Conservation (phyloP, 805 yeast species). For the Pichia paraexigua region DNA sequence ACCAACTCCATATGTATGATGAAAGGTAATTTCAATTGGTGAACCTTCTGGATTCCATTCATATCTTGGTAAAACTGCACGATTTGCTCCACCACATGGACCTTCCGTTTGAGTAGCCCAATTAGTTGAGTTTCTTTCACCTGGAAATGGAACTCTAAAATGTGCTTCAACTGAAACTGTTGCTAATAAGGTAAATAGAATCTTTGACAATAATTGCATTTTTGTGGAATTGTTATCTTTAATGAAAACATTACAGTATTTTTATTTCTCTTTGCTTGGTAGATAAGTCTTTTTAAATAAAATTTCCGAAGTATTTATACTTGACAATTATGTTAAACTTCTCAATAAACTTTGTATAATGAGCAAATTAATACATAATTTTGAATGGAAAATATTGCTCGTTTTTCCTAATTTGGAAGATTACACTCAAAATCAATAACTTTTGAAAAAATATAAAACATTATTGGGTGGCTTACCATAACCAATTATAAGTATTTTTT, state of each 20-base stretch:
- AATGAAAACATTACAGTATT: not conserved
- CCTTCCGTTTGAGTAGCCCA: constrained; percentile 22
- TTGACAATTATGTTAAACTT: no score
- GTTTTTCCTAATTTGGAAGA: not conserved
- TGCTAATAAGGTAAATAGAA: constrained; percentile 10
- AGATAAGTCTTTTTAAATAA: no score
- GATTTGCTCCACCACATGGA: constrained; percentile 27
- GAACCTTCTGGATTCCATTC: constrained; percentile 28
- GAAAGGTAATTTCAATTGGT: constrained; percentile 20
- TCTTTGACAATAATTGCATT: not conserved
- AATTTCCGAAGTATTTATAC: no score
- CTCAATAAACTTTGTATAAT: no score
- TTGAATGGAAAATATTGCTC: not conserved
- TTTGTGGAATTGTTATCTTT: not conserved
- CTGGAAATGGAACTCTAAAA: constrained; percentile 27
- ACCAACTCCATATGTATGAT: constrained; percentile 19
- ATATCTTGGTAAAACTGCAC: constrained; percentile 21
- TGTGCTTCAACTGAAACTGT: constrained; percentile 17
- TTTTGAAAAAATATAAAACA: no score
- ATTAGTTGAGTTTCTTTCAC: constrained; percentile 27
- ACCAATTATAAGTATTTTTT: no score
- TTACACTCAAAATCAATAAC: no score
- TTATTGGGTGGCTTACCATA: no score
- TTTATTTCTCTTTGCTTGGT: no score
- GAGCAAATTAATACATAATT: not conserved